Evolutionary conservation across 257 asterid genomes (phyloP).

Genomic region (Solanum sitiens): DNA sequence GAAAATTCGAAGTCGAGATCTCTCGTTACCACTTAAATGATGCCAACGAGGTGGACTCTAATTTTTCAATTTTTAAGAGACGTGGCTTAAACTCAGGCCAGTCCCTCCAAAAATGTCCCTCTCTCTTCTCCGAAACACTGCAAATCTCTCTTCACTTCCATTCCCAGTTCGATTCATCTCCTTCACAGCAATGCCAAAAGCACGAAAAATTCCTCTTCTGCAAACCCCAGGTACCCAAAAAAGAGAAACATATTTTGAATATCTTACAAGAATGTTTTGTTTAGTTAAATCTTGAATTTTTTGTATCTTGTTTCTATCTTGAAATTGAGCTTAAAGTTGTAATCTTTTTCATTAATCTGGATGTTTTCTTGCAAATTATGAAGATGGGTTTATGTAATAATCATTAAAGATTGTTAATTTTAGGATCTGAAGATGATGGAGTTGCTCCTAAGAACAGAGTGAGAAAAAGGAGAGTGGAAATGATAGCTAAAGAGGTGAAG

Average conservation of each 20-base stretch:
- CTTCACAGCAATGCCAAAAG: not conserved
- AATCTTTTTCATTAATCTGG: not conserved
- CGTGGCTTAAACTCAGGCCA: not conserved
- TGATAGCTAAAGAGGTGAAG: not conserved
- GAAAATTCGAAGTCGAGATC: too few species aligned
- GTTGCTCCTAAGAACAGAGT: not conserved
- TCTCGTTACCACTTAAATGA: too few species aligned
- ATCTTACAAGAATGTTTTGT: not conserved
- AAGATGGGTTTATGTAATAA: not conserved
- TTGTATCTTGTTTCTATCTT: not conserved
- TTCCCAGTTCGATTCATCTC: not conserved
- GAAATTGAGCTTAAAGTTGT: not conserved
- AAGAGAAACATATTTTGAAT: not conserved
- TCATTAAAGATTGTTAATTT: not conserved
- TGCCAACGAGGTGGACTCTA: too few species aligned
- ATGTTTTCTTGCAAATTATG: not conserved
- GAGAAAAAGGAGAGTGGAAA: not conserved
- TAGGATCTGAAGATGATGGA: not conserved
- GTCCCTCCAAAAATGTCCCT: not conserved
- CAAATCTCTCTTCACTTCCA: not conserved
- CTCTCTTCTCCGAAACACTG: not conserved
- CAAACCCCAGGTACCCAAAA: not conserved
- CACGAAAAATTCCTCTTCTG: accelerated
- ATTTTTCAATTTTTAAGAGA: not conserved
- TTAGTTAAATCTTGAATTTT: not conserved